Base-by-base conservation (phyloP, 768 basidiomycete genomes). In the Boletus speciosus region DNA sequence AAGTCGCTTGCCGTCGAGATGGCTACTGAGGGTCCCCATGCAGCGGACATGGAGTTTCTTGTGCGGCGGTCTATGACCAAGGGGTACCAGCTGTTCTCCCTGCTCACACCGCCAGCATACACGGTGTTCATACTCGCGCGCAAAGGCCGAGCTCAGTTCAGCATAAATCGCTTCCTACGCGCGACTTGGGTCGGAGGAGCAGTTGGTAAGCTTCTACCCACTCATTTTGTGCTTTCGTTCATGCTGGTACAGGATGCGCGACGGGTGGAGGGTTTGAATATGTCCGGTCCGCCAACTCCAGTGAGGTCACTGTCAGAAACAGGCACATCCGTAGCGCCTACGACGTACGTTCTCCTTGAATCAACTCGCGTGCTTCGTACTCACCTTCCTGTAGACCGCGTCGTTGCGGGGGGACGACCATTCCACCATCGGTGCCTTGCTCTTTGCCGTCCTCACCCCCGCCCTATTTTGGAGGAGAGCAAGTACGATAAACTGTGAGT, bases 381-480 rank as follows among this genome's bases (percentile, higher is more conserved):
- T 55, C 7, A 65, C 29, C n/a, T 39, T 25, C 52, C 48, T 47
- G 15, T 46, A 90, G 88, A 79, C 76, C 14, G 72, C 74, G 39
- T 76, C 80, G 21, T 69, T 88, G 49, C 75, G 88, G 58, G 76
- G 78, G 44, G 83, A 90, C 51, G 90, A 92, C 66, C 84, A 89
- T 64, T 78, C 87, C 21, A 89, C 82, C 2, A 87, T 92, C 43
- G 90, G 90, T 25, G 77, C 78, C 19, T 62, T 91, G 44, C 69
- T 93, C 21, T 79, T 77, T 52, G 81, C 80, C 15, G 78, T 86
- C 14, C 65, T 91, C 3, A 80, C 78, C 5, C 85, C 90, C 4
- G 85, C 88, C 3, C 49, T 90, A 29, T 75, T 91, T 47, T 92
- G 88, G 87, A 90, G 80, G 46, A 78, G 79, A 49, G 87, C 86